Evolutionary conservation across 441 rosid species (phyloP).

Genomic region (Dalechampia spathulata): DNA sequence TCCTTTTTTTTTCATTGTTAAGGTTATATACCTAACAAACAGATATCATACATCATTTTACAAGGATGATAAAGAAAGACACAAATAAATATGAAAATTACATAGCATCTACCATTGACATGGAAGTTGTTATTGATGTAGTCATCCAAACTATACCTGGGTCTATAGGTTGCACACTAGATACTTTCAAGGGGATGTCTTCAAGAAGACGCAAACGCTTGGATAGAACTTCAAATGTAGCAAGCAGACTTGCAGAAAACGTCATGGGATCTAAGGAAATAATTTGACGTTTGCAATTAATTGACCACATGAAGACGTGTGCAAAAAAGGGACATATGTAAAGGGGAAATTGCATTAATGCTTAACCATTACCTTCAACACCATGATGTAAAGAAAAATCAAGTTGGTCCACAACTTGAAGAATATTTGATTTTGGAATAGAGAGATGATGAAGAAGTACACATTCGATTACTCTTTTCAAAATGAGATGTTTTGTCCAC

Average conservation of each 20-base stretch:
- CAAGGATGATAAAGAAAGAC: neutral
- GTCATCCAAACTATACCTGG: conserved; percentile 42
- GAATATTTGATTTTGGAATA: conserved; percentile 41
- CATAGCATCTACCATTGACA: neutral
- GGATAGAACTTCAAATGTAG: conserved; percentile 62
- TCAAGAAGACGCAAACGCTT: conserved; percentile 60
- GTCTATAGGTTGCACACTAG: conserved; percentile 79
- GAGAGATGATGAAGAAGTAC: conserved; percentile 60
- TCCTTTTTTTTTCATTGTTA: too few species aligned
- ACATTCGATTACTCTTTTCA: conserved; percentile 62
- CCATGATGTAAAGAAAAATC: conserved; percentile 76
- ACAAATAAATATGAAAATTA: neutral
- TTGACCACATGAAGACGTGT: neutral
- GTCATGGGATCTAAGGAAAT: conserved; percentile 60
- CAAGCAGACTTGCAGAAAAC: conserved; percentile 48
- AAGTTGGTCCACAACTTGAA: conserved; percentile 77
- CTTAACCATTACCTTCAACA: conserved; percentile 39
- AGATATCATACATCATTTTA: too few species aligned
- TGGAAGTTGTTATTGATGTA: neutral
- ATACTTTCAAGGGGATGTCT: conserved; percentile 74
- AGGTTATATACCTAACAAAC: too few species aligned
- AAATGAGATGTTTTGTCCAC: conserved; percentile 73
- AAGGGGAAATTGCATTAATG: conserved; percentile 4
- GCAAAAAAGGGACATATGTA: neutral
- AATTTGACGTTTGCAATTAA: neutral